Evolutionary conservation across 2,329 filamentous ascomycete species (phyloP).

Genomic region (Neospermospora avenae): DNA sequence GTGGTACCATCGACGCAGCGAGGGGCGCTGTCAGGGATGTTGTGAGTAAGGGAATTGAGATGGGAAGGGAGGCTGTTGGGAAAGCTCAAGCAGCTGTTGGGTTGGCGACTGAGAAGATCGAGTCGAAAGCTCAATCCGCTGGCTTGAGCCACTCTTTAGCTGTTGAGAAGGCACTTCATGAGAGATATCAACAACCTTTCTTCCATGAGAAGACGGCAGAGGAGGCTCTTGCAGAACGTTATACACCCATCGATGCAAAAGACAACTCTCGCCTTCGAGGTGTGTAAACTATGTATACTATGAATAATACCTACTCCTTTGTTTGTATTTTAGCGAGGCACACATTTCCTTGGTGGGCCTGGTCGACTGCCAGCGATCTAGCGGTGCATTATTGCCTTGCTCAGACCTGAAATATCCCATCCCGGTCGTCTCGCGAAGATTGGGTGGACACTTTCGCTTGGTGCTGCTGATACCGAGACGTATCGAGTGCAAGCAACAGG

Average conservation of each 20-base stretch:
- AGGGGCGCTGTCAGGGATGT: conserved; percentile 36
- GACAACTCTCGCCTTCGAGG: conserved; percentile 37
- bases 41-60: conserved; percentile 36
- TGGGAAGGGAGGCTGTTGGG: conserved; percentile 38
- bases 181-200: conserved; percentile 47
- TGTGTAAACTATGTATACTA: conserved; percentile 28
- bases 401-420: not conserved
- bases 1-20: conserved; percentile 39
- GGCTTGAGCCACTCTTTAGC: conserved; percentile 21
- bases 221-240: conserved; percentile 53
- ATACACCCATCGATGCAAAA: conserved; percentile 43
- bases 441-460: no score
- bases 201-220: conserved; percentile 48
- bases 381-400: not conserved
- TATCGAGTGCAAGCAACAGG: no score
- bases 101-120: conserved; percentile 38
- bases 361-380: not conserved
- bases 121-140: conserved; percentile 39
- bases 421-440: no score
- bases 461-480: no score
- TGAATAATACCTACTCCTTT: conserved; percentile 2
- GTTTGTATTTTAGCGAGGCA: not conserved
- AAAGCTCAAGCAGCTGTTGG: conserved; percentile 40
- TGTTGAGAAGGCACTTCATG: conserved; percentile 48
- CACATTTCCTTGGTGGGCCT: no score